Conservation (phyloP, 1,284 basidiomycete species). For the Ceratobasidium theobromae region DNA sequence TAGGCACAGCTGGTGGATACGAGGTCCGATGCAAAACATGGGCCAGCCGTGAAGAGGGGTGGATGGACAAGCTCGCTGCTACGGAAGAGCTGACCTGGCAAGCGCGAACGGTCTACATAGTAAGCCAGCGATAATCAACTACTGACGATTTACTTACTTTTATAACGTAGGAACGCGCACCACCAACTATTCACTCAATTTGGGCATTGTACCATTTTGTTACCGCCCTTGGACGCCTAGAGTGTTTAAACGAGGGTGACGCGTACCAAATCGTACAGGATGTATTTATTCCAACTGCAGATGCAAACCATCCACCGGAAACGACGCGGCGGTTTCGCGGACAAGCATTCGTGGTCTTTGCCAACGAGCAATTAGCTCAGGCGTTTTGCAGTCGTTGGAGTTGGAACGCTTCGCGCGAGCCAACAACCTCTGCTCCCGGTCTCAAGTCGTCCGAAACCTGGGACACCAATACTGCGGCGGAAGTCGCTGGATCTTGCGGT, state of each 20-base stretch:
- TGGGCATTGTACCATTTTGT: conserved; percentile 53
- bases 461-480: conserved; percentile 2
- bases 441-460: conserved; percentile 25
- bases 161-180: conserved; percentile 65
- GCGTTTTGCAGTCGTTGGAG: conserved; percentile 56
- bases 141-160: neutral
- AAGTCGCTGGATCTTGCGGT: conserved; percentile 58
- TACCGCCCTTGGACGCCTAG: conserved; percentile 20
- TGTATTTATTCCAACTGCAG: conserved; percentile 55
- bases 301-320: conserved; percentile 47
- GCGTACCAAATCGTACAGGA: conserved; percentile 49
- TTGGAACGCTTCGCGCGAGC: conserved; percentile 49
- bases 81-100: conserved; percentile 59
- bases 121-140: conserved; percentile 43
- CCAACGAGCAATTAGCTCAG: conserved; percentile 46
- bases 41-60: conserved; percentile 32
- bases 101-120: conserved; percentile 62
- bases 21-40: conserved; percentile 60
- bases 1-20: conserved; percentile 50
- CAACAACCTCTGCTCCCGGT: neutral
- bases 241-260: conserved; percentile 26
- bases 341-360: conserved; percentile 66
- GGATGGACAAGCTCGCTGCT: conserved; percentile 40
- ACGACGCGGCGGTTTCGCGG: conserved; percentile 56
- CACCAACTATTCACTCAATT: conserved; percentile 52